Evolutionary conservation across 2,329 filamentous ascomycete genomes (phyloP), one percentile per base, ranked within the genome.

Genomic region (Pseudocercospora ulei): DNA sequence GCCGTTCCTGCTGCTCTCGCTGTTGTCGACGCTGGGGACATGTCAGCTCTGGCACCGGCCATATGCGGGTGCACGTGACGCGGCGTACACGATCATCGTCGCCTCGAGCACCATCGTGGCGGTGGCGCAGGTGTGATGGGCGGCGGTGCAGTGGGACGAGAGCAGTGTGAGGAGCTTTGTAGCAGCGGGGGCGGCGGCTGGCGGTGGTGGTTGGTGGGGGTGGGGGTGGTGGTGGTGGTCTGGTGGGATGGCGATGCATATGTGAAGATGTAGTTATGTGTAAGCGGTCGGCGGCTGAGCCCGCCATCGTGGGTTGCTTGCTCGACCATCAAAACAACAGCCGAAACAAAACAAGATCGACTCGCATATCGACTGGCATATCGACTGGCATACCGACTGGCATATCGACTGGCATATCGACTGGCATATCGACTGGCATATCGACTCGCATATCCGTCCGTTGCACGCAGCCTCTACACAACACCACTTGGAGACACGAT

Each of bases 1-100:
- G 61, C 92, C 90, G 67, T 98, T 98, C 62, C 90, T 79, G 71
- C 85, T 93, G 69, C 82, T 87, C 71, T 98, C 90, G 71, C 87
- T 95, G 73, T 96, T 98, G 75, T 98, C 90, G 59, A 96, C 85
- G 63, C 76, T 79, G 33, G 12, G 6, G 54, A 44, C 43, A 50
- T 29, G 41, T 50, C 13, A 51, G 44, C 30, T 33, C 17, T 47
- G 28, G 17, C 42, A 12, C 20, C 60, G 51, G 36, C 13, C 18
- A n/a, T 7, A 17, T 9, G 16, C 7, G 22, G n/a, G 40, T 30
- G 40, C 35, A 34, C 28, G 29, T 38, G 36, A 46, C 39, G 38
- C 34, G 49, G 31, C 62, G 14, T 60, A 70, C 73, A 96, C 80
- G 65, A 98, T 84, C 87, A 98, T 96, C 49, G 93, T 92, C 69